Evolutionary conservation across 345 rosid species (phyloP), one percentile per base, ranked within the genome.

Genomic region (Heritiera littoralis): DNA sequence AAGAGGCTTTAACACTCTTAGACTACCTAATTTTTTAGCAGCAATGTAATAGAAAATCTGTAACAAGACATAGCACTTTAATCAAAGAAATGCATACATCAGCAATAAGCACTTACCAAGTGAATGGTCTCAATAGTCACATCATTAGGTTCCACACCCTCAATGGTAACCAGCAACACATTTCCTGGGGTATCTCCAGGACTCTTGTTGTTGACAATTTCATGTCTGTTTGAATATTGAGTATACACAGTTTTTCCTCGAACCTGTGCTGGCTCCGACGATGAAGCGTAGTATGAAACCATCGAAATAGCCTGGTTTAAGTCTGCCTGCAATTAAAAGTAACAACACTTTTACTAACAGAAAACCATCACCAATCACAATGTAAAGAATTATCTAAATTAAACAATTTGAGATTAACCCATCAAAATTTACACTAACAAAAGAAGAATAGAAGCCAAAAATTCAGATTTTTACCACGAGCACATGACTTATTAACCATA

Each of bases 181-280:
- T 94, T 96, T 38, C 98, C 99, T 80, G 97, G 99, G 83, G 88
- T 91, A 83, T 94, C 99, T 32, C 97, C 97, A 28, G 98, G 97
- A 84, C 97, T 92, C 92, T 91, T 95, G 84, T 90, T 94, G 90
- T 94, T 94, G 56, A 96, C 98, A 74, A 96, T 96, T 73, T 96
- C 99, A 83, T 92, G 97, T 45, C 98, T 88, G 76, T 96, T 94
- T 1, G 99, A 96, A 81, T 96, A 94, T 80, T 96, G 99, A 80
- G 94, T 94, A 79, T 96, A 96, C 45, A 94, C 97, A 28, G 97
- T 88, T 84, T 96, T 94, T 2, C 99, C 98, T 23, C 99, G 97
- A 82, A 94, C 88, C 75, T 96, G 97, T 4, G 98, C 99, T 7
- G 97, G 98, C 79, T 96, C 98, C 7, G 97, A 94, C n/a, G 97